Evolutionary conservation across 2,329 filamentous ascomycete species (phyloP).

Genomic region (Diaporthe eres): DNA sequence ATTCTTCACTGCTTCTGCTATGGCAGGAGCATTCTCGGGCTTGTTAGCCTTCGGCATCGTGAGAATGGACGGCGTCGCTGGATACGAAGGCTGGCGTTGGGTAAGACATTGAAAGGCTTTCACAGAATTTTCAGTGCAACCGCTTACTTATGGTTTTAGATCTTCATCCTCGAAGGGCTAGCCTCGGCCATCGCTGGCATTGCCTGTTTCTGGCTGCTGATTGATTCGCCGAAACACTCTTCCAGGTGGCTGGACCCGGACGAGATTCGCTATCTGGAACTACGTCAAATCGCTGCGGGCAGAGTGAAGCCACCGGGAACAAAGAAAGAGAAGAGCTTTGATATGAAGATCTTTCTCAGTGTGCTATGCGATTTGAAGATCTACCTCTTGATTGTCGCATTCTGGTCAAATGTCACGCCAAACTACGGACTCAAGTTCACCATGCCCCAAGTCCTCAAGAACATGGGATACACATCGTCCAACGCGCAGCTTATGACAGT

Average conservation of each 20-base stretch:
- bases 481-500: slow-evolving; percentile 67
- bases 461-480: slow-evolving; percentile 52
- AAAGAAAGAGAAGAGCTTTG: slow-evolving; percentile 50
- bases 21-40: slow-evolving; percentile 58
- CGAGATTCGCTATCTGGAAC: slow-evolving; percentile 57
- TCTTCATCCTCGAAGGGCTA: slow-evolving; percentile 68
- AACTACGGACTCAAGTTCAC: slow-evolving; percentile 44
- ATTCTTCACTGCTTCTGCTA: slow-evolving; percentile 58
- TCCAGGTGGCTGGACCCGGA: slow-evolving; percentile 55
- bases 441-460: slow-evolving; percentile 53
- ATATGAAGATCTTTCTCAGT: slow-evolving; percentile 50
- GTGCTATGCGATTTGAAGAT: slow-evolving; percentile 64
- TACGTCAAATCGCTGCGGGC: slow-evolving; percentile 53
- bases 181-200: slow-evolving; percentile 55
- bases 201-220: slow-evolving; percentile 62
- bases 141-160: slow-evolving; percentile 42
- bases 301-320: slow-evolving; percentile 44
- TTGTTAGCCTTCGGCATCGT: slow-evolving; percentile 64
- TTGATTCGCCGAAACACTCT: slow-evolving; percentile 56
- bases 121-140: accelerated
- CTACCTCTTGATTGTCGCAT: slow-evolving; percentile 57
- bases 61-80: slow-evolving; percentile 58
- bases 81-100: slow-evolving; percentile 65
- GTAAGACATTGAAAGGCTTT: not conserved
- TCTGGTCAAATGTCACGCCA: slow-evolving; percentile 58